phyloP scores from a whole-genome alignment of 352 stramenopile genomes.

The Albugo laibachii region DNA sequence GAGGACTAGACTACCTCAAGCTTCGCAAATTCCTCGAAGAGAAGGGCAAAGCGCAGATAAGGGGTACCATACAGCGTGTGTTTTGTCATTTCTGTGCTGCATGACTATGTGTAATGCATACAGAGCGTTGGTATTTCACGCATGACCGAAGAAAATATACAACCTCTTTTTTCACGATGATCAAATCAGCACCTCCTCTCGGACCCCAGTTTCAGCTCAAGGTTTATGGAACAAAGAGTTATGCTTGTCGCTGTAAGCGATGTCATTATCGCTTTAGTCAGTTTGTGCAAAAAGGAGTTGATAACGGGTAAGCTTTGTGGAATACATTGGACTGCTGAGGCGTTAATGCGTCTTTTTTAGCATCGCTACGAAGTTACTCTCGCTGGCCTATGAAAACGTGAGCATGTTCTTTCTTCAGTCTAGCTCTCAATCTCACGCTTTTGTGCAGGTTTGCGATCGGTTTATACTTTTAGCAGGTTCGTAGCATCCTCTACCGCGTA shows the following conservation, averaged over 20 bases:
- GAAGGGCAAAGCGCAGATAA: conserved; percentile 18
- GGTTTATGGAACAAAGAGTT: conserved; percentile 72
- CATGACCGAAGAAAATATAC: conserved; percentile 34
- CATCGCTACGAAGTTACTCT: conserved; percentile 75
- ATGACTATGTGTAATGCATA: not conserved
- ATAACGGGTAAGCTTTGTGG: conserved; percentile 43
- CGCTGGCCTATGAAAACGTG: conserved; percentile 71
- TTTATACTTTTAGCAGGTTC: conserved; percentile 68
- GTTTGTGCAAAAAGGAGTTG: conserved; percentile 69
- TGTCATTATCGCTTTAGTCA: conserved; percentile 50
- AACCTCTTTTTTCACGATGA: conserved; percentile 27
- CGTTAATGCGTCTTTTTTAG: conserved; percentile 13
- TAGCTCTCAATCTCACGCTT: not conserved
- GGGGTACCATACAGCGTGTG: conserved; percentile 13
- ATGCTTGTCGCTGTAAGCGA: conserved; percentile 36
- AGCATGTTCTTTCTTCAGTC: not conserved
- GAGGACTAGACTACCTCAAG: conserved; percentile 36
- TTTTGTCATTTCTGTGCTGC: not conserved
- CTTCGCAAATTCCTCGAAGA: conserved; percentile 36
- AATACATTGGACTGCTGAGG: not conserved
- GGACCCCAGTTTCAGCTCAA: conserved; percentile 78
- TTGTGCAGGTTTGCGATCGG: conserved; percentile 44
- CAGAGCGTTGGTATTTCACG: conserved; percentile 80
- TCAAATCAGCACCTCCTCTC: conserved; percentile 51
- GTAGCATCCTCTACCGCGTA: conserved; percentile 1